Evolutionary conservation across 1,284 basidiomycete genomes (phyloP).

Genomic region (Fomitopsis pinicola): DNA sequence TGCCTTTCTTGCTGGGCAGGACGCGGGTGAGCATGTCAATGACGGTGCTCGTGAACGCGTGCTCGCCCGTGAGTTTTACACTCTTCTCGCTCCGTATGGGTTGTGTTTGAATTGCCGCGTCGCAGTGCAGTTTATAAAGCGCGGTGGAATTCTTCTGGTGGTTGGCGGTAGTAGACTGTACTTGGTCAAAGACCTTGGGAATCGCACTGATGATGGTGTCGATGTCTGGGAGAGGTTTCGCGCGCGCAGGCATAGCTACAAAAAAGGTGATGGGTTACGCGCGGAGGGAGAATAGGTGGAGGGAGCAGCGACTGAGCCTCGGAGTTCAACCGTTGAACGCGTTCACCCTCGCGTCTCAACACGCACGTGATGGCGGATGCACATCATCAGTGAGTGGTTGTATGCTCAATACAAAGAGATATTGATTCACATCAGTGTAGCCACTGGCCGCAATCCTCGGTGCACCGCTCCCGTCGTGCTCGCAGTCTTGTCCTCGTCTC

Average conservation of each 20-base stretch:
- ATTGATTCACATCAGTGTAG: too few species aligned
- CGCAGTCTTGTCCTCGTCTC: too few species aligned
- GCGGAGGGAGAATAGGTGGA: neutral
- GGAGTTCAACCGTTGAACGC: too few species aligned
- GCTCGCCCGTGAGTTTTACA: slow-evolving; percentile 73
- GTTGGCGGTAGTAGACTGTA: slow-evolving; percentile 79
- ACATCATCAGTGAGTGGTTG: too few species aligned
- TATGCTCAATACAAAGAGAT: too few species aligned
- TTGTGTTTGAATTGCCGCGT: slow-evolving; percentile 59
- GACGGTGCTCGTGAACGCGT: slow-evolving; percentile 74
- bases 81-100: slow-evolving; percentile 44
- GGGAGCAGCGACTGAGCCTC: too few species aligned
- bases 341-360: too few species aligned
- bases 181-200: slow-evolving; percentile 75
- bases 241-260: slow-evolving; percentile 30
- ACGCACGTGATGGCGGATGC: too few species aligned
- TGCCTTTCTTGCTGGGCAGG: slow-evolving; percentile 82
- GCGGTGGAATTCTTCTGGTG: slow-evolving; percentile 91
- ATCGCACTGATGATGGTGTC: slow-evolving; percentile 32
- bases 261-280: neutral
- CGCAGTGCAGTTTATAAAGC: slow-evolving; percentile 78
- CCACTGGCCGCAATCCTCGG: too few species aligned
- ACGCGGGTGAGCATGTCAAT: slow-evolving; percentile 70
- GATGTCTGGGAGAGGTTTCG: slow-evolving; percentile 25
- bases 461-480: too few species aligned